These are phyloP conservation scores for Xylariaceae sp. DNA, from an alignment of 2,329 filamentous ascomycete species.

Conservation along the genomic window DNA sequence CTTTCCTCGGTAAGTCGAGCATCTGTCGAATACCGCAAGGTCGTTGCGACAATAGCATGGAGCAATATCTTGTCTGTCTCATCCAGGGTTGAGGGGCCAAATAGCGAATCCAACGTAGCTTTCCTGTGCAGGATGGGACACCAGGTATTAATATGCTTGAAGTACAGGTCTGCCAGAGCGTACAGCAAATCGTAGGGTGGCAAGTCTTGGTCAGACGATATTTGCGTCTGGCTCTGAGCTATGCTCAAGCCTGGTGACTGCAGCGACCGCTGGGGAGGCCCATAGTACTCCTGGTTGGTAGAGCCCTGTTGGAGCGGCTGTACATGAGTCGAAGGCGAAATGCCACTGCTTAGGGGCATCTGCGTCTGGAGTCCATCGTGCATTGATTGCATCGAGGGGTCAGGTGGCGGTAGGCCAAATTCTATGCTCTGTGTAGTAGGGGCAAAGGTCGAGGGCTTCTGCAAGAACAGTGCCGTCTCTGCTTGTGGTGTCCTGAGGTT, in stretches of 20 bases:
- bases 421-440: slow-evolving; percentile 44
- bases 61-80: slow-evolving; percentile 79
- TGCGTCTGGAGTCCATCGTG: slow-evolving; percentile 47
- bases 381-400: slow-evolving; percentile 36
- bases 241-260: slow-evolving; percentile 57
- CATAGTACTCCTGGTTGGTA: slow-evolving; percentile 47
- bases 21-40: slow-evolving; percentile 79
- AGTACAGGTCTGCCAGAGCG: slow-evolving; percentile 69
- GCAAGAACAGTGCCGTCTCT: slow-evolving; percentile 57
- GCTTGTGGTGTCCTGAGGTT: slow-evolving; percentile 49
- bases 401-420: slow-evolving; percentile 43
- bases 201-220: slow-evolving; percentile 59
- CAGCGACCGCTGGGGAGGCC: slow-evolving; percentile 40
- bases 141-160: slow-evolving; percentile 77
- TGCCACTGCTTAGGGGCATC: slow-evolving; percentile 34
- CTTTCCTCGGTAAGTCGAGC: slow-evolving; percentile 67
- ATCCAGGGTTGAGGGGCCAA: slow-evolving; percentile 70
- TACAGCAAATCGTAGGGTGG: slow-evolving; percentile 73
- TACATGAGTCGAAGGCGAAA: slow-evolving; percentile 34
- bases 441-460: slow-evolving; percentile 51
- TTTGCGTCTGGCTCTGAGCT: slow-evolving; percentile 41
- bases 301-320: slow-evolving; percentile 33
- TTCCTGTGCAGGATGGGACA: slow-evolving; percentile 87
- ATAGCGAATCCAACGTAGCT: slow-evolving; percentile 75
- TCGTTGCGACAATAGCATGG: slow-evolving; percentile 85